Evolutionary conservation across 169 alveolate species (phyloP), one percentile per base, ranked within the genome.

Genomic region (Plasmodium billcollinsi): DNA sequence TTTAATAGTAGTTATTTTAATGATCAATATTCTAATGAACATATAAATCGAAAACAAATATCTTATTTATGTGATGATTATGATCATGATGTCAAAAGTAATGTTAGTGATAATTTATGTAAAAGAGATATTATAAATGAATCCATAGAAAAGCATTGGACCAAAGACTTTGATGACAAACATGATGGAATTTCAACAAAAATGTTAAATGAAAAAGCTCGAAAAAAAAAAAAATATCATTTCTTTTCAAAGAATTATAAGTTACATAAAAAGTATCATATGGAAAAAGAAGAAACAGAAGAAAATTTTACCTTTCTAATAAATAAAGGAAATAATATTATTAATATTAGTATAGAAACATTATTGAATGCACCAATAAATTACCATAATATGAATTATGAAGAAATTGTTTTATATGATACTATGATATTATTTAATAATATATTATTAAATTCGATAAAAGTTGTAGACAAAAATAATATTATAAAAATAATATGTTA

Each of bases 261-360:
- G 26, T 61, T 65, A 43, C 8, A 49, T 21, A 86, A 86, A 86
- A 86, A 70, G 29, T 65, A 29, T 49, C 11, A 29, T 50, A 18
- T 47, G 45, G 73, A 56, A 65, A 71, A 70, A 21, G 88, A 86
- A 86, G 73, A 56, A 73, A 50, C 56, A 21, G 88, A 71, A 86
- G 92, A 71, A 59, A 71, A 70, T 39, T n/a, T 67, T 3, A 56
- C 59, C 20, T 59, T 70, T 24, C 11, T 71, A 72, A 39, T 86
- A 45, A 86, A 86, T 56, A 86, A 86, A 72, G 88, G 92, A 73
- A 86, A 86, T 20, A 67, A 86, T 39, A 86, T 86, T 52, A 86
- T 86, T 58, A 86, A 86, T 43, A 66, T 86, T 62, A 86, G 88
- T 52, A 72, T 86, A 58, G 92, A 86, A 86, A 86, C 92, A 7